A percentile compares a stretch with the other conserved stretches of the same genome.
Evolutionary conservation across 495 filamentous ascomycete genomes (phyloP).

Genomic region (Penicillium salamii): DNA sequence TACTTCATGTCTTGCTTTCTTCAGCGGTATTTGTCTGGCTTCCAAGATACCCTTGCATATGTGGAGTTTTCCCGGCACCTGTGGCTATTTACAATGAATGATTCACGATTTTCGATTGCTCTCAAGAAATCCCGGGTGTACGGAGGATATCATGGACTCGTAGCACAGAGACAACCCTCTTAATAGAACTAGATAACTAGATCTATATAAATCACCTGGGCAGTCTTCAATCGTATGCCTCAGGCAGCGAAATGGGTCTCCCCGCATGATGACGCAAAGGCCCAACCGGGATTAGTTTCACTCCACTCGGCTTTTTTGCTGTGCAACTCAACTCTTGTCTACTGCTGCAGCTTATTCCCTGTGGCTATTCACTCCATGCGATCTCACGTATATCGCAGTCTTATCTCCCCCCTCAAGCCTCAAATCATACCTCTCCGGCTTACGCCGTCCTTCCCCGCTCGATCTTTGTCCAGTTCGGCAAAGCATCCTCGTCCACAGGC

Average conservation of each 20-base stretch:
- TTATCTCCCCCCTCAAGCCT: conserved; percentile 31
- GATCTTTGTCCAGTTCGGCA: conserved; percentile 20
- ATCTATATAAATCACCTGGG: too few species aligned
- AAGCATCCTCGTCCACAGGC: conserved; percentile 31
- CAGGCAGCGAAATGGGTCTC: conserved; percentile 1
- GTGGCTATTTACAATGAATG: not conserved
- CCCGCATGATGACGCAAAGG: conserved; percentile 31
- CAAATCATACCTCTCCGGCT: conserved; percentile 23
- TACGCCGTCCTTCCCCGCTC: conserved; percentile 25
- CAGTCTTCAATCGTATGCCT: too few species aligned
- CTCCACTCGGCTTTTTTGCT: conserved; percentile 1
- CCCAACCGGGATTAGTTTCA: conserved; percentile 1
- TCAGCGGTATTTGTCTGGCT: not conserved
- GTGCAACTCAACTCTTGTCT: not conserved
- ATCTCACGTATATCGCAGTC: conserved; percentile 44
- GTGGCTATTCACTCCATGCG: conserved; percentile 16
- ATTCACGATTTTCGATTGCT: not conserved
- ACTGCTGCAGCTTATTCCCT: not conserved
- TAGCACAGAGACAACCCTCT: too few species aligned
- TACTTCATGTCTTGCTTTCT: not conserved
- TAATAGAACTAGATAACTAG: too few species aligned
- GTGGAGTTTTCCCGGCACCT: conserved; percentile 5
- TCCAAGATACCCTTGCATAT: conserved; percentile 8
- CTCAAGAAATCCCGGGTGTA: too few species aligned
- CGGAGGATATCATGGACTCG: too few species aligned